Base-by-base conservation (phyloP, 768 basidiomycete genomes). In the Tulasnella sp. region DNA sequence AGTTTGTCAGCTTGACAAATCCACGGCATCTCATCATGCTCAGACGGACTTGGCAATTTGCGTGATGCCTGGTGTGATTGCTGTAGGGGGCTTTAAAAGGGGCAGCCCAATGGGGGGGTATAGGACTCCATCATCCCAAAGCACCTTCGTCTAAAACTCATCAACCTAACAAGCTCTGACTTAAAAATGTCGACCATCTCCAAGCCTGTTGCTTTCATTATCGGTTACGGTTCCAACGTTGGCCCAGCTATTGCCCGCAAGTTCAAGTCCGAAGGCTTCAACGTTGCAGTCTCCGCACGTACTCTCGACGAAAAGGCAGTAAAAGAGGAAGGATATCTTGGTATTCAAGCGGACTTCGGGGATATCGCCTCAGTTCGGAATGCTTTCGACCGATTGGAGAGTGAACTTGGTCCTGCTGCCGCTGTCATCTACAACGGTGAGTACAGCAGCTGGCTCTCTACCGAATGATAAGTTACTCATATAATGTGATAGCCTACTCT, bases 141-240 rank as follows among this genome's bases (percentile, higher is more conserved):
- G 1, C 1, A 54, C 54, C 24, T 24, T 14, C 54, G 5, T 22
- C 24, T 9, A 4, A 3, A 54, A 8, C 54, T 14, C n/a, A 54
- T n/a, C 54, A 54, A n/a, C 5, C 11, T 11, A 12, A 54, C 11
- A 54, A n/a, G 1, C 24, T 54, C 54, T 54, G 6, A 24, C 11
- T 22, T 54, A 0, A 54, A 24, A 5, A 54, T 54, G 72, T 73
- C 34, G 4, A 73, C 24, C 14, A 37, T 73, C 20, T 73, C 72
- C 1, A 73, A 44, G 42, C 72, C 72, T 24, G 72, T 79, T 37
- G 58, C 69, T 14, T 79, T 79, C 64, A 79, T 79, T 20, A 34
- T 79, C 69, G 78, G 78, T 8, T 79, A 79, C 20, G 78, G 78
- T 41, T 42, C 60, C 24, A 54, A 54, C 34, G 7, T 79, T 22